Evolutionary conservation across 2,329 filamentous ascomycete genomes (phyloP).

Genomic region (Metarhizium robertsii): DNA sequence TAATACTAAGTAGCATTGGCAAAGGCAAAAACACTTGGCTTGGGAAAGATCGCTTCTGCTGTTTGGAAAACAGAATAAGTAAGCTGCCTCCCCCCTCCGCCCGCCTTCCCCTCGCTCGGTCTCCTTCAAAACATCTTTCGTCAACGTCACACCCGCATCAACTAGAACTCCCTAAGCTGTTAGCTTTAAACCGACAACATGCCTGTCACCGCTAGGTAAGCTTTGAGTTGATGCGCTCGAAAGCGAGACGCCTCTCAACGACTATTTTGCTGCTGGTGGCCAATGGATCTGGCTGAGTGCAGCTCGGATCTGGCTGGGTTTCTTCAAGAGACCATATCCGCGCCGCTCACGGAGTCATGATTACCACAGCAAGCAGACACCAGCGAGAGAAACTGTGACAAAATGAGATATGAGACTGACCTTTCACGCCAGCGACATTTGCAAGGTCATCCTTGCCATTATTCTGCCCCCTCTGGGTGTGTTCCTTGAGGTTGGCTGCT

Average conservation of each 20-base stretch:
- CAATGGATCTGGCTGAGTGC: no score
- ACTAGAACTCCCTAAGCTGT: neutral
- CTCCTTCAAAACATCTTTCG: neutral
- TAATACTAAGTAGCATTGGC: neutral
- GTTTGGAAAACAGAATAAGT: neutral
- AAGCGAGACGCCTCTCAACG: slow-evolving; percentile 6
- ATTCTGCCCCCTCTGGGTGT: slow-evolving; percentile 85
- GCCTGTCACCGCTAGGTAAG: slow-evolving; percentile 52
- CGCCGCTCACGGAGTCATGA: no score
- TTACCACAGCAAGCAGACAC: no score
- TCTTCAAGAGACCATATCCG: no score
- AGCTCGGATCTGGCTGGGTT: no score
- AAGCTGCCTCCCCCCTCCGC: neutral
- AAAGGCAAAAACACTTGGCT: neutral
- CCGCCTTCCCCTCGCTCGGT: neutral
- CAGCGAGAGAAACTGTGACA: neutral
- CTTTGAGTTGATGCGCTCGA: neutral
- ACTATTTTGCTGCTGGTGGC: neutral
- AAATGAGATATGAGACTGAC: neutral
- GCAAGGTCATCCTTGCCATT: slow-evolving; percentile 74
- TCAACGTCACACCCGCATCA: neutral
- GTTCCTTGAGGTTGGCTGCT: slow-evolving; percentile 88
- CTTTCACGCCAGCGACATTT: slow-evolving; percentile 36
- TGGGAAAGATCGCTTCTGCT: neutral
- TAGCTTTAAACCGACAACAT: slow-evolving; percentile 29